A percentile compares a stretch with the other conserved stretches of the same genome.
phyloP scores from a whole-genome alignment of 371 early-diverging fungal species.

The Chytridiales sp. region DNA sequence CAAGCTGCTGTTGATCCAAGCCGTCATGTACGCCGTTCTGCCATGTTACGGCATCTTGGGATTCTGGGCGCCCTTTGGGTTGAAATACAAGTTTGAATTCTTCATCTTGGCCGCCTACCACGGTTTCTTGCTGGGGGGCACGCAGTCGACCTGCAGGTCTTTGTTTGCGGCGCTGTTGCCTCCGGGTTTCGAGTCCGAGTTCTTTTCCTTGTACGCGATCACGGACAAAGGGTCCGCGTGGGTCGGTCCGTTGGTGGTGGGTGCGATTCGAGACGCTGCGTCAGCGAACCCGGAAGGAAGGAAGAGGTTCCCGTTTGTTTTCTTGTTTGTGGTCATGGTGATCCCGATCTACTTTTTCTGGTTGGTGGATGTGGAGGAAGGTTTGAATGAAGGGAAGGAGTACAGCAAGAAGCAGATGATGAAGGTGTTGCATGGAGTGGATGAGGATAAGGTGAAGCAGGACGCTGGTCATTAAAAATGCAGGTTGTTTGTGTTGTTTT shows the following conservation, averaged over 20 bases:
- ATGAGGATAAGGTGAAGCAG: too few species aligned
- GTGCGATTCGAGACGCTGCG: conserved; percentile 48
- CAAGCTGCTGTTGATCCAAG: conserved; percentile 28
- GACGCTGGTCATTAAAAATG: too few species aligned
- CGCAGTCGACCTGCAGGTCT: conserved; percentile 20
- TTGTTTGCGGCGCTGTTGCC: conserved; percentile 13
- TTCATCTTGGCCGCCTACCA: conserved; percentile 22
- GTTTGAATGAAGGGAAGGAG: conserved; percentile 47
- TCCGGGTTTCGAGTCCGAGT: conserved; percentile 30
- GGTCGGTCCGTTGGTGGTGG: conserved; percentile 64
- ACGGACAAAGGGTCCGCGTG: conserved; percentile 66
- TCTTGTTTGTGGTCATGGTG: conserved; percentile 48
- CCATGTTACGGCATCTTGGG: conserved; percentile 57
- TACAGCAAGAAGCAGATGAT: conserved; percentile 29
- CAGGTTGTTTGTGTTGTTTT: too few species aligned
- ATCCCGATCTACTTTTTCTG: conserved; percentile 43
- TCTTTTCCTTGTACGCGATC: conserved; percentile 42
- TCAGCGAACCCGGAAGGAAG: too few species aligned
- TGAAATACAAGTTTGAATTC: conserved; percentile 46
- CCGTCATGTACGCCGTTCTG: conserved; percentile 34
- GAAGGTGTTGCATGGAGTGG: too few species aligned
- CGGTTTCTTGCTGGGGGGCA: conserved; percentile 16
- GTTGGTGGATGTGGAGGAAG: conserved; percentile 51
- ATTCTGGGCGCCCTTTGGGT: conserved; percentile 50
- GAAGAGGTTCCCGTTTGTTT: conserved; percentile 26